Conservation (phyloP, 1,139 yeast species). For the Debaryomyces subglobosus region DNA sequence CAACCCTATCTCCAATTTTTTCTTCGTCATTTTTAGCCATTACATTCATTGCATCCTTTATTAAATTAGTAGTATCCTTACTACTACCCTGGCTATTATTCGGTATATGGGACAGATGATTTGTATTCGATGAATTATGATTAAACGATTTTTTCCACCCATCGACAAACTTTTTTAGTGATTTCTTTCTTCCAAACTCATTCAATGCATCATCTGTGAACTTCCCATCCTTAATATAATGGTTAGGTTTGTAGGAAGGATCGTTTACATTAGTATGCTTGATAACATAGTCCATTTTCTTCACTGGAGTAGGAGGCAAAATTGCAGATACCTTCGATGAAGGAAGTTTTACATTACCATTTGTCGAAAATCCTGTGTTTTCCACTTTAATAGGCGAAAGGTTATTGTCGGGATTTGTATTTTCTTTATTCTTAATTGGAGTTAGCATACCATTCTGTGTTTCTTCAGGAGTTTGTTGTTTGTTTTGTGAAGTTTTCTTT, state of each 20-base stretch:
- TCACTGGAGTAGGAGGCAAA: constrained; percentile 71
- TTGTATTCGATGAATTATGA: constrained; percentile 11
- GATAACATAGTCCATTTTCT: constrained; percentile 52
- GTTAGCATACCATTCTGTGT: constrained; percentile 7
- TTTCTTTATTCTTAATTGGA: constrained; percentile 13
- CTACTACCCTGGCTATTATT: not conserved
- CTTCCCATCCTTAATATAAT: constrained; percentile 1
- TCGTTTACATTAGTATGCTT: constrained; percentile 9
- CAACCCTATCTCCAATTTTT: constrained; percentile 54
- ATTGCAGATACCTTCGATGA: constrained; percentile 47
- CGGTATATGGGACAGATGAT: not conserved
- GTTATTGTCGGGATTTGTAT: constrained; percentile 28
- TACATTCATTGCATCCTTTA: constrained; percentile 1
- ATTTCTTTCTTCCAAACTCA: constrained; percentile 35
- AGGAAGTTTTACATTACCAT: constrained; percentile 53
- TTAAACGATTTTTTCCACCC: constrained; percentile 43
- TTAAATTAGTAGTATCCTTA: constrained; percentile 5
- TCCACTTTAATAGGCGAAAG: constrained; percentile 17
- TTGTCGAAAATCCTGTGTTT: constrained; percentile 50
- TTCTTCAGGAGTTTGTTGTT: not conserved
- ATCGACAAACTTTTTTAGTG: constrained; percentile 44
- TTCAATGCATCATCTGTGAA: constrained; percentile 13
- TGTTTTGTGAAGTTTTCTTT: constrained; percentile 29
- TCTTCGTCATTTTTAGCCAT: constrained; percentile 12
- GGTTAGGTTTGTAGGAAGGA: not conserved